A percentile compares a stretch with the other conserved stretches of the same genome.
Conservation (phyloP, 2,329 filamentous ascomycete species). For the Fusarium sacchari region DNA sequence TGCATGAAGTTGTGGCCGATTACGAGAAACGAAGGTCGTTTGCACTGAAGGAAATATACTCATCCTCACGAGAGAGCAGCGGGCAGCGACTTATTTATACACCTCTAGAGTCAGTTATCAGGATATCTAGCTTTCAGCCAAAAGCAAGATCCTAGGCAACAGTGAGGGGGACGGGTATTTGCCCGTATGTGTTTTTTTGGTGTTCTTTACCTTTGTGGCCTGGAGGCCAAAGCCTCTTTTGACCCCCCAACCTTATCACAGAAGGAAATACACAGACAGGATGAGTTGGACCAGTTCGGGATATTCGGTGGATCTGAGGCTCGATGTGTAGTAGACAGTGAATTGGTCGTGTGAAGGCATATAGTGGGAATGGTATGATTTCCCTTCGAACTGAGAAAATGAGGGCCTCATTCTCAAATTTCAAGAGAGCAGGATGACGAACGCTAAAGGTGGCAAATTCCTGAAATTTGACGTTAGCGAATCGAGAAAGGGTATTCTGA, state of each 20-base stretch:
- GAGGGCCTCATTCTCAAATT: background rate
- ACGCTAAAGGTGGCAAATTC: rapidly evolving
- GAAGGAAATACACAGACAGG: background rate
- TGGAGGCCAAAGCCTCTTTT: no score
- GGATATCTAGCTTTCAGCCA: no score
- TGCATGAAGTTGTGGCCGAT: background rate
- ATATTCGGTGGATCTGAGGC: background rate
- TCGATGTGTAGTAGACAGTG: background rate
- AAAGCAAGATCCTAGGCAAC: no score
- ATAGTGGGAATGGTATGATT: background rate
- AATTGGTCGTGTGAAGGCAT: background rate
- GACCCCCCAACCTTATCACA: no score
- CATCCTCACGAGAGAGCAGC: no score
- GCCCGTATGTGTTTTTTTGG: no score
- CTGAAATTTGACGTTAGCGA: background rate
- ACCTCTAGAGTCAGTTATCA: no score
- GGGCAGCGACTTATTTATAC: no score
- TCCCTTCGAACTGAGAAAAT: background rate
- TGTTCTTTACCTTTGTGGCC: no score
- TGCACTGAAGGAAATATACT: background rate
- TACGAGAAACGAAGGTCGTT: background rate
- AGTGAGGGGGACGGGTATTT: no score
- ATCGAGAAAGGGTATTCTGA: background rate
- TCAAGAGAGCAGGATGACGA: background rate
- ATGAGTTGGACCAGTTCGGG: background rate